Percentiles rank a stretch among this genome's conserved stretches.
These are phyloP conservation scores for Beauveria asiatica DNA, from an alignment of 2,329 filamentous ascomycete species.

Conservation along the genomic window DNA sequence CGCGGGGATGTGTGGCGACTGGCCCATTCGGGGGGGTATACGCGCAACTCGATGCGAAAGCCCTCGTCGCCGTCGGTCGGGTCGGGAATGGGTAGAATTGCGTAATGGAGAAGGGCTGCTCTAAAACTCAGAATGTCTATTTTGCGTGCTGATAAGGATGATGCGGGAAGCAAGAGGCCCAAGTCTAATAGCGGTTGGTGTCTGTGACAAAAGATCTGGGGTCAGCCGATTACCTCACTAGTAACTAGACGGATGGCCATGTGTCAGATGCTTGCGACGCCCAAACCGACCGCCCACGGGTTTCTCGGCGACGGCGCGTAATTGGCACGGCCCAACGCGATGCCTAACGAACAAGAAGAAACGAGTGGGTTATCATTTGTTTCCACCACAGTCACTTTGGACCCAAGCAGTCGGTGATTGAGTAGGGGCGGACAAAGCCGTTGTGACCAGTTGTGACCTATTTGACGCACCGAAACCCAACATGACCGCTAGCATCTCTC, in stretches of 20 bases:
- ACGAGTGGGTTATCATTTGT: too few relatives aligned
- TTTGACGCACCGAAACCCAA: neutral
- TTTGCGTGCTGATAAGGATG: neutral
- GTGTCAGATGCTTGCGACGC: constrained; percentile 1
- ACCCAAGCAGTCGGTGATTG: neutral
- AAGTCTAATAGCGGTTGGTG: neutral
- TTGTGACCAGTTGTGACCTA: neutral
- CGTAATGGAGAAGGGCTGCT: neutral
- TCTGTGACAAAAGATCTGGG: neutral
- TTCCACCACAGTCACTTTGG: neutral
- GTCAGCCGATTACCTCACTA: constrained; percentile 5
- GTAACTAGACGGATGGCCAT: neutral
- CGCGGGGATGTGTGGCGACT: neutral
- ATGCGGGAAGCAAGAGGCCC: neutral
- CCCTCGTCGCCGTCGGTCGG: neutral
- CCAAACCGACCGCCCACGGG: neutral
- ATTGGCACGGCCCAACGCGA: neutral
- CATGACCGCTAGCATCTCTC: neutral
- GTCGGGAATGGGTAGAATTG: neutral
- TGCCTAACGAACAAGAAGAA: neutral
- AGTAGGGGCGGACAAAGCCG: neutral
- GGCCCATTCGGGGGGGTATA: neutral
- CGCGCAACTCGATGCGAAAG: neutral
- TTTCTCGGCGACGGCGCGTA: neutral
- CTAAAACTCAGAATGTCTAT: neutral